Base-by-base conservation (phyloP, 2,329 filamentous ascomycete species). In the Rhytidhysteron rufulum region DNA sequence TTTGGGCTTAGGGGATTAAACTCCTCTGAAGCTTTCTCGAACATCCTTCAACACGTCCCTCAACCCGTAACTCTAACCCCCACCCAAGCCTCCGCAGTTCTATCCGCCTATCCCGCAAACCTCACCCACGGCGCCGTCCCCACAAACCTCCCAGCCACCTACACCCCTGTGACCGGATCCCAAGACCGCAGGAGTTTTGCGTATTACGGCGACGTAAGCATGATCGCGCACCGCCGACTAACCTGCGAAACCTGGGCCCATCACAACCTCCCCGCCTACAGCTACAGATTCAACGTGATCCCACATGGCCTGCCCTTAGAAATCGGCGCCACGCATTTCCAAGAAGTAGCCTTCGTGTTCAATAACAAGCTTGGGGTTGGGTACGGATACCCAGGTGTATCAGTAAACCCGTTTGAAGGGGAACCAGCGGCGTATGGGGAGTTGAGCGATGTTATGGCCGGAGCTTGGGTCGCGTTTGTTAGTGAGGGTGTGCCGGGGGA, bases 221-320 rank as follows among this genome's bases (percentile, higher is more conserved):
- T 82, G 62, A 76, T 79, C 43, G 79, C 75, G 4, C 70, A 73
- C 22, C 72, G 79, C 2, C 71, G 80, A 3, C 64, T 71, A 17
- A 72, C 75, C 4, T 75, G 72, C 45, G 65, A 77, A 49, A 64
- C 67, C 1, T 80, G 75, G 72, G 66, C 75, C 10, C 62, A 63
- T 8, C 59, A 67, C 21, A 63, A 65, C 11, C 51, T 77, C 2
- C 66, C 73, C 5, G 76, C 76, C 8, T 83, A 80, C 65, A 77
- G 73, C 51, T 84, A 82, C 63, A 73, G 77, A 34, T 84, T 83
- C 68, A 79, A 83, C 53, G 77, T 77, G 7, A 60, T 73, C 13
- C 62, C 72, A 0, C 66, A 69, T 3, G 73, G 75, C 8, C 49
- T 71, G 1, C 58, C 67, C 0, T 60, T 65, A 9, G 58, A 63